Evolutionary conservation across 495 filamentous ascomycete genomes (phyloP), one percentile per base, ranked within the genome.

Genomic region (Xylaria venustula): DNA sequence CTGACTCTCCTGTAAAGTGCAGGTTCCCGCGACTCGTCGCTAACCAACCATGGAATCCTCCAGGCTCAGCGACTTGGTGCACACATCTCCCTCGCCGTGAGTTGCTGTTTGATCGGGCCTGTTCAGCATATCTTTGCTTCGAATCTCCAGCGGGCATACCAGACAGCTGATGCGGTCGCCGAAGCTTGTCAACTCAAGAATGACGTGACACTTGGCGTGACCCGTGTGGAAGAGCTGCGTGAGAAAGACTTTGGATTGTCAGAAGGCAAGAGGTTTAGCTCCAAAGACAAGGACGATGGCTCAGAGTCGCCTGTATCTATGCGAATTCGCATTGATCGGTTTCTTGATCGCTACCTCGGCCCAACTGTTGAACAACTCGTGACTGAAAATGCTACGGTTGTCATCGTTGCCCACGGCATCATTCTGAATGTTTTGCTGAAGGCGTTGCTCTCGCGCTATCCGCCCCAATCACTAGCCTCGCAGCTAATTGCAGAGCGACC

Each of bases 21-120:
- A 64, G 92, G 92, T 47, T 77, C 81, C 44, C 87, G 83, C 61
- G 89, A 96, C 72, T 95, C 92, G 7, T 74, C 83, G 11, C 81
- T 96, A 37, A 95, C 92, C 12, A 87, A 85, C 63, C 91, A 96
- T 71, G 92, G 92, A 52, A 81, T 88, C 51, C 78, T 91, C 36
- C 92, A 96, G 69, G 86, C 88, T 5, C 80, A 82, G 25, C 79
- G 83, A 60, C 79, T 93, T 0, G 90, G 81, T 36, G 67, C 74
- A 15, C 76, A 88, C 67, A 77, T 95, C 25, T 84, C 81, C 0
- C n/a, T n/a, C n/a, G n/a, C n/a, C n/a, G n/a, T n/a, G n/a, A n/a
- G n/a, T n/a, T n/a, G n/a, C n/a, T n/a, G n/a, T n/a, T n/a, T n/a
- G 4, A 67, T 74, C 47, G 69, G 73, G 11, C 63, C 64, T 20